Percentiles rank a stretch among this genome's conserved stretches.
These are phyloP conservation scores for Calonectria fujianensis DNA, from an alignment of 2,329 filamentous ascomycete genomes.

Conservation along the genomic window DNA sequence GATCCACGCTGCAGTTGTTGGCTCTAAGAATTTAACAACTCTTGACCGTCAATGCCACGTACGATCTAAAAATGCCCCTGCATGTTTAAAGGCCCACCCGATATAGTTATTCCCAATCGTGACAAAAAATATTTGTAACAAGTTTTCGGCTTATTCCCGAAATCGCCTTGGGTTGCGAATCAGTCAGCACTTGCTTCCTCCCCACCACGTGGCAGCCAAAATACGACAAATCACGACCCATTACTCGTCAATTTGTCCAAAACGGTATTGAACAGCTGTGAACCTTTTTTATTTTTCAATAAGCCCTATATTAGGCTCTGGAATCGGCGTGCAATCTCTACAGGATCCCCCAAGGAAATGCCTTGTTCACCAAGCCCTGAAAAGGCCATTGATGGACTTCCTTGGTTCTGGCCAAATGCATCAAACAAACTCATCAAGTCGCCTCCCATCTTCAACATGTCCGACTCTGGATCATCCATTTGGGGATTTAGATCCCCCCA, in stretches of 20 bases:
- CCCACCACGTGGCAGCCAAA: background rate
- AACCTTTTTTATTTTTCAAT: too few relatives aligned
- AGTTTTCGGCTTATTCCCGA: background rate
- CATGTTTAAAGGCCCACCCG: background rate
- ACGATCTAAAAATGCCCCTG: constrained; percentile 4
- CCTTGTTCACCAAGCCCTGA: constrained; percentile 44
- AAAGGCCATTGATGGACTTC: constrained; percentile 38
- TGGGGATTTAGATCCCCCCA: constrained; percentile 14
- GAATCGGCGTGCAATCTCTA: constrained; percentile 58
- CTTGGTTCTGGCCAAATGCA: constrained; percentile 58
- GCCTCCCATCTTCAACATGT: constrained; percentile 59
- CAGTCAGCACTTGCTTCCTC: background rate
- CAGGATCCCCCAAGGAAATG: constrained; percentile 28
- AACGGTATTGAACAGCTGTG: too few relatives aligned
- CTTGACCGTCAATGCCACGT: background rate
- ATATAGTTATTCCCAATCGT: background rate
- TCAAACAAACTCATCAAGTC: constrained; percentile 62
- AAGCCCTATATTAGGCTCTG: constrained; percentile 54
- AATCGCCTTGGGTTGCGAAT: background rate
- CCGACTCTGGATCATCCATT: constrained; percentile 49
- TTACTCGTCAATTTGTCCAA: constrained; percentile 1
- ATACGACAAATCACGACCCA: background rate
- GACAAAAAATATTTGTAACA: constrained; percentile 1
- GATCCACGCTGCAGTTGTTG: background rate
- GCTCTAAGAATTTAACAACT: background rate